These are phyloP conservation scores for Penicillium arizonense DNA, from an alignment of 495 filamentous ascomycete genomes.

Conservation along the genomic window DNA sequence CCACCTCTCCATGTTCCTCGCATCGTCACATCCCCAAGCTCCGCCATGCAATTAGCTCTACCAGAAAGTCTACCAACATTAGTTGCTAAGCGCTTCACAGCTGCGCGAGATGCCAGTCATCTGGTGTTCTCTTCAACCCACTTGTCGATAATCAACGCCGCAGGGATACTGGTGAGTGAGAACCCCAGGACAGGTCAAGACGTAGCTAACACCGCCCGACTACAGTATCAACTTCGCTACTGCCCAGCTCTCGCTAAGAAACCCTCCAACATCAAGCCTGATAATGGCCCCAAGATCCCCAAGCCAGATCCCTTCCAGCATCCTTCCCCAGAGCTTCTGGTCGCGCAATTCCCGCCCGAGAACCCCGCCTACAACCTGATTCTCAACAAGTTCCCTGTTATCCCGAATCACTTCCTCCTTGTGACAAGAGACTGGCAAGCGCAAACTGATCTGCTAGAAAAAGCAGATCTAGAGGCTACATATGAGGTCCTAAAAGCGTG, in stretches of 20 bases:
- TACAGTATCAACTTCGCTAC: conserved; percentile 75
- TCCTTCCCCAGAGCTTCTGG: conserved; percentile 59
- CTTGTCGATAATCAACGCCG: conserved; percentile 50
- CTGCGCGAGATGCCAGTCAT: conserved; percentile 52
- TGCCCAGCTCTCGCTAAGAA: conserved; percentile 75
- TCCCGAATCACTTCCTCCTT: conserved; percentile 77
- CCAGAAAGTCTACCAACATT: conserved; percentile 49
- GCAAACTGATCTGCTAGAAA: conserved; percentile 68
- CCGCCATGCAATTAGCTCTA: conserved; percentile 40
- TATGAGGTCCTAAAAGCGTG: conserved; percentile 67
- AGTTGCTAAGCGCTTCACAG: conserved; percentile 52
- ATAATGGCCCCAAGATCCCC: conserved; percentile 27
- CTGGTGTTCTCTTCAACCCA: conserved; percentile 61
- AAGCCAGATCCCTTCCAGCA: conserved; percentile 72
- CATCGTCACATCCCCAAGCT: conserved; percentile 2
- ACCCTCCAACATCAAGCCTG: conserved; percentile 49
- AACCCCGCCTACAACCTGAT: conserved; percentile 62
- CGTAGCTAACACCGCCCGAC: conserved; percentile 3
- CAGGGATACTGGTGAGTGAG: conserved; percentile 52
- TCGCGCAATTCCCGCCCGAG: conserved; percentile 53
- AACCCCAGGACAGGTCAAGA: background rate
- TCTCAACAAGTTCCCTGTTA: conserved; percentile 81
- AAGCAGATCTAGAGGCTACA: conserved; percentile 62
- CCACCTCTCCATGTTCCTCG: conserved; percentile 11
- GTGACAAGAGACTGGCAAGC: conserved; percentile 63